These are phyloP conservation scores for Nicotiana noctiflora DNA, from an alignment of 257 asterid species.

Conservation along the genomic window DNA sequence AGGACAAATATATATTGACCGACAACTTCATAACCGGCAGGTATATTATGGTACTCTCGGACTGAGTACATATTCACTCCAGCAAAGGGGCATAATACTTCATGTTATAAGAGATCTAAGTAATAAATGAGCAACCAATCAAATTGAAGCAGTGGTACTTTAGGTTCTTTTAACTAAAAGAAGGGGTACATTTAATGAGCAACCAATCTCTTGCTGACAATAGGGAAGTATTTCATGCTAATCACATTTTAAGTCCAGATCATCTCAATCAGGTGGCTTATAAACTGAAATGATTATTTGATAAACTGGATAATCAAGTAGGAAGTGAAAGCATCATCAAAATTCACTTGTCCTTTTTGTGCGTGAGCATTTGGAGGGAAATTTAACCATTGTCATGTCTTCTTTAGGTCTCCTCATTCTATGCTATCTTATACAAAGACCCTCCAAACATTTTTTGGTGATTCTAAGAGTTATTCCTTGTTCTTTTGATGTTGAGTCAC, in stretches of 20 bases:
- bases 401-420: neutral
- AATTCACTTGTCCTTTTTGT: neutral
- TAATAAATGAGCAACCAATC: neutral
- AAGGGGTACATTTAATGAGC: neutral
- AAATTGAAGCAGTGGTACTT: neutral
- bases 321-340: neutral
- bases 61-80: neutral
- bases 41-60: slow-evolving; percentile 5
- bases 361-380: neutral
- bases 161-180: too few species aligned
- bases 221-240: neutral
- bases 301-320: neutral
- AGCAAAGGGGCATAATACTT: neutral
- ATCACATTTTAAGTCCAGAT: neutral
- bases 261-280: neutral
- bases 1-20: slow-evolving; percentile 96
- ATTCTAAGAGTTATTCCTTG: neutral
- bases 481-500: neutral
- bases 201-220: neutral
- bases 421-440: neutral
- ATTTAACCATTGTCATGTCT: neutral
- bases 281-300: neutral
- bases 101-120: neutral
- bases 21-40: slow-evolving; percentile 72
- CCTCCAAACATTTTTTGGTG: neutral